Evolutionary conservation across 2,329 filamentous ascomycete genomes (phyloP).

Genomic region (Purpureocillium lavendulum): DNA sequence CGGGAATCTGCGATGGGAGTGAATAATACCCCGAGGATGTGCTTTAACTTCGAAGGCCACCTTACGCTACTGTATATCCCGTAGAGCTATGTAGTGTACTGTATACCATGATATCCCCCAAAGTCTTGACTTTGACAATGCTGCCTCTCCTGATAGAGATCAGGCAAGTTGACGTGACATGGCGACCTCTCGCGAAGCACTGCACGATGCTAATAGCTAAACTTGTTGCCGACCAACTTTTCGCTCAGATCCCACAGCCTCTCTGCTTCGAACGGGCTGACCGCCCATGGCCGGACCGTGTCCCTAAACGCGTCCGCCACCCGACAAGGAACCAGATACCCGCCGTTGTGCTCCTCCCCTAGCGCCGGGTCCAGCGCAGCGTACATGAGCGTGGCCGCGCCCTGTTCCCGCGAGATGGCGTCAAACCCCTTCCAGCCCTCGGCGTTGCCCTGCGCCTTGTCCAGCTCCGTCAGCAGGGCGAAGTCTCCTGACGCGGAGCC

Average conservation of each 20-base stretch:
- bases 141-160: too few relatives aligned
- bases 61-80: too few relatives aligned
- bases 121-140: too few relatives aligned
- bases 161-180: too few relatives aligned
- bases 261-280: conserved; percentile 26
- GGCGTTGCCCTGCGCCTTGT: conserved; percentile 13
- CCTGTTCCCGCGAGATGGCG: conserved; percentile 16
- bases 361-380: conserved; percentile 29
- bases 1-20: too few relatives aligned
- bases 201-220: too few relatives aligned
- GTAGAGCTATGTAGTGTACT: too few relatives aligned
- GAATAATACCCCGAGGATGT: too few relatives aligned
- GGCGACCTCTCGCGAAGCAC: too few relatives aligned
- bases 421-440: conserved; percentile 13
- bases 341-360: conserved; percentile 19
- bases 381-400: conserved; percentile 23
- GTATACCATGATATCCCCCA: too few relatives aligned
- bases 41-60: too few relatives aligned
- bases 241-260: conserved; percentile 38
- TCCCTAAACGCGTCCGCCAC: conserved; percentile 20
- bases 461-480: conserved; percentile 5
- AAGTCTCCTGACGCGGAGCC: conserved; percentile 9
- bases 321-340: conserved; percentile 22
- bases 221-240: conserved; percentile 33
- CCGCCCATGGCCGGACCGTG: conserved; percentile 20